Conservation (phyloP, 192 early-diverging fungal species). For the Podila horticola region DNA sequence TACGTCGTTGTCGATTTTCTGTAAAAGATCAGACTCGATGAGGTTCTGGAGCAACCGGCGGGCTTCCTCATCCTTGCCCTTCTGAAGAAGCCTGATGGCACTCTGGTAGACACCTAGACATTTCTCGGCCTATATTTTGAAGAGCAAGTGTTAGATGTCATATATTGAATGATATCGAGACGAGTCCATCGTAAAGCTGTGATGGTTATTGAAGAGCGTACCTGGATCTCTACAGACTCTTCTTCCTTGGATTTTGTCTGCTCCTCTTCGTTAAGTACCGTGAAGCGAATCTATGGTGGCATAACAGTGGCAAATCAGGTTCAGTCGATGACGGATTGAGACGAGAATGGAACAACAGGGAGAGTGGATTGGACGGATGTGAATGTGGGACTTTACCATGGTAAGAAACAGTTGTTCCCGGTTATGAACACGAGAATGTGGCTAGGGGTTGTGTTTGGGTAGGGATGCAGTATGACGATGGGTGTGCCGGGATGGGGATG, state of each 20-base stretch:
- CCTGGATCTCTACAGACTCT: constrained; percentile 52
- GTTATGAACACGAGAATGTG: too few relatives aligned
- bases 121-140: constrained; percentile 54
- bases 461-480: too few relatives aligned
- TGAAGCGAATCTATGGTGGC: constrained; percentile 44
- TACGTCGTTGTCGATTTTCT: constrained; percentile 48
- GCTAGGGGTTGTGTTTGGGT: too few relatives aligned
- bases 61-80: constrained; percentile 48
- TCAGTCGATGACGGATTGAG: too few relatives aligned
- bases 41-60: constrained; percentile 48
- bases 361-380: too few relatives aligned
- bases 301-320: background rate
- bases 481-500: too few relatives aligned
- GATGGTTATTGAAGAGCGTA: background rate
- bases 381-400: too few relatives aligned
- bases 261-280: constrained; percentile 45
- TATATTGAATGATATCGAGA: too few relatives aligned
- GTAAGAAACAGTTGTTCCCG: too few relatives aligned
- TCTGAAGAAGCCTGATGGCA: constrained; percentile 55
- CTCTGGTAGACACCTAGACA: constrained; percentile 55
- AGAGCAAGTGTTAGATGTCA: background rate
- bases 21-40: constrained; percentile 51
- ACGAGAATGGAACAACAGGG: too few relatives aligned
- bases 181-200: background rate
- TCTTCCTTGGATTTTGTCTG: constrained; percentile 35